Percentiles rank a stretch among this genome's conserved stretches.
phyloP scores from a whole-genome alignment of 768 basidiomycete species.

The Mycena galericulata region DNA sequence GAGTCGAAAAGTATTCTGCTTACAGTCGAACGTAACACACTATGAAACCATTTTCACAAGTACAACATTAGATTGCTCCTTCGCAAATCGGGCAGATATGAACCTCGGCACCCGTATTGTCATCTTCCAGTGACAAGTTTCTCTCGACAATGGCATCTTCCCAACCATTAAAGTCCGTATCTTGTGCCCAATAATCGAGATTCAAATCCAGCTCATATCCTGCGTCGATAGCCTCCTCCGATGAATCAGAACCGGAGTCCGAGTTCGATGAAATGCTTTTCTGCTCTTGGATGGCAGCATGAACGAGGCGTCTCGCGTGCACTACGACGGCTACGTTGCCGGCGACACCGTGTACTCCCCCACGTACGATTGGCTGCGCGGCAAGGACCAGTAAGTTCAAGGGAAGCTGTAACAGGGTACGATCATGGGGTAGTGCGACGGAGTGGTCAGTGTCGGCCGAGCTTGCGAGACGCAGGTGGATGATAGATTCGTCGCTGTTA shows the following conservation, averaged over 20 bases:
- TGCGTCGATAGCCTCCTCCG: background rate
- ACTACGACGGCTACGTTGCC: slow-evolving; percentile 24
- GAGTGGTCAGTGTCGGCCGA: slow-evolving; percentile 1
- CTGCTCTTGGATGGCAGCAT: background rate
- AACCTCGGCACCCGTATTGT: background rate
- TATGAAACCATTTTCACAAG: background rate
- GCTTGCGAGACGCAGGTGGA: slow-evolving; percentile 17
- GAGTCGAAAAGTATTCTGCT: too few relatives aligned
- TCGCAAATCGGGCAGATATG: background rate
- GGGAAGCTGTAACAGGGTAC: background rate
- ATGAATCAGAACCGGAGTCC: background rate
- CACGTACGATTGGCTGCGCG: slow-evolving; percentile 21
- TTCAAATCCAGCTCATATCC: slow-evolving; percentile 1
- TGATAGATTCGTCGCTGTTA: background rate
- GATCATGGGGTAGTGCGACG: background rate
- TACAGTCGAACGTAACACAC: background rate
- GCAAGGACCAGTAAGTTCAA: background rate
- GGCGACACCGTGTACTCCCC: slow-evolving; percentile 5
- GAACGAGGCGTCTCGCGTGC: slow-evolving; percentile 9
- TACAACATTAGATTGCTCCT: background rate
- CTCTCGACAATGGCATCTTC: background rate
- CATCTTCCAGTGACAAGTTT: background rate
- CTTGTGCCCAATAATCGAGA: background rate
- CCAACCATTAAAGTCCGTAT: background rate
- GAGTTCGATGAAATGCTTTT: background rate